Evolutionary conservation across 495 filamentous ascomycete species (phyloP), one percentile per base, ranked within the genome.

Genomic region (Daldinia vernicosa): DNA sequence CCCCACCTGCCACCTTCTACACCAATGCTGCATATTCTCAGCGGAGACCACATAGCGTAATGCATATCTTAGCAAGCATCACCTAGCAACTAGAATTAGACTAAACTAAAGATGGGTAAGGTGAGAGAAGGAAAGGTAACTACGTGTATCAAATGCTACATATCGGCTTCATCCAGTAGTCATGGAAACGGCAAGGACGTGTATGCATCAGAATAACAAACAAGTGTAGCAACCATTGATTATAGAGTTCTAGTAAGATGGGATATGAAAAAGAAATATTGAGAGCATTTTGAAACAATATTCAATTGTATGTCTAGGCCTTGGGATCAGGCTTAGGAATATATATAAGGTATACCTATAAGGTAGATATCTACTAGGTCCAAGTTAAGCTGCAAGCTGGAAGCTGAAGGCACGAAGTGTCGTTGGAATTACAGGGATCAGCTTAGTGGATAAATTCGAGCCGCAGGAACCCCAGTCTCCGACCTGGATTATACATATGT

Each of bases 401-500:
- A 19, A 22, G 17, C 3, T 28, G 50, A 53, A 24, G 19, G 15
- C 19, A 14, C 39, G 54, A 37, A 39, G 19, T 39, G 54, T 37
- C 30, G 33, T 57, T 57, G 19, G 30, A 39, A 57, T 35, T 57
- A 17, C 30, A 57, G 54, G 54, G 54, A 57, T 57, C 32, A 39
- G 32, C 8, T 39, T 9, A 28, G 17, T 53, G 50, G 50, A 17
- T 14, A 30, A 30, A 17, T 30, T n/a, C 50, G 50, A 53, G 50
- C 50, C 50, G 12, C 50, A 28, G 43, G 43, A 4, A 47, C 43
- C 43, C 19, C n/a, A 17, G 19, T 22, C 17, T 24, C 19, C 43
- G 6, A 8, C 14, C 50, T 28, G 9, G 14, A 5, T 26, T 14
- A n/a, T n/a, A n/a, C n/a, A n/a, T n/a, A n/a, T n/a, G n/a, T n/a